Evolutionary conservation across 306 rosid species (phyloP), one percentile per base, ranked within the genome.

Genomic region (Vachellia collinsii): DNA sequence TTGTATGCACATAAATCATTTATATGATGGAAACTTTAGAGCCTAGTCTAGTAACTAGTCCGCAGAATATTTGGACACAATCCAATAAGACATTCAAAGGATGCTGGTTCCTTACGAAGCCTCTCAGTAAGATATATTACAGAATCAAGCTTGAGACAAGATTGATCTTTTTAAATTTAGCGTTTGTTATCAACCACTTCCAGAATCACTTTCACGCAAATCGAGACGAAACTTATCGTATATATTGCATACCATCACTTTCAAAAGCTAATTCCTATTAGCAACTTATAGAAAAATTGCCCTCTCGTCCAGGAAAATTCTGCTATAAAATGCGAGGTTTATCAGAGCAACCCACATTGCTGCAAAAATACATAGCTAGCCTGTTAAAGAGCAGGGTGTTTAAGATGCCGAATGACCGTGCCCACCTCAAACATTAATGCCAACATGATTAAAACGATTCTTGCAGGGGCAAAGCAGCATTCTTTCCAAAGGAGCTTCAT

Each of bases 31-130:
- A 72, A 46, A 51, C 44, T 58, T 69, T 70, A 71, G 72, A 39
- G 50, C 22, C 9, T 11, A 19, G 50, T 3, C 50, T 39, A 67
- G 29, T 39, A 48, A 69, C 71, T 78, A 19, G 70, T 68, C n/a
- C 65, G 65, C 53, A 54, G 59, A 14, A 48, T 17, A 77, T 10
- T 16, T 43, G 59, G 58, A 41, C 51, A 53, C 64, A 78, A 75
- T 70, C 44, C 34, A 43, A 54, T 19, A 82, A 78, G 79, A 65
- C 41, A 19, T 61, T 61, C 79, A 54, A n/a, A 23, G 36, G 54
- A 70, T 3, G 70, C 67, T 53, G 64, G 79, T 71, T 75, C 70
- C 76, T 63, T 71, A 70, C n/a, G 47, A 75, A 70, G 73, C 42
- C 62, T 71, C 70, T 50, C 36, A 23, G 59, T 16, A 46, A 65